These are phyloP conservation scores for Candida schatavii DNA, from an alignment of 805 yeast genomes.

Conservation along the genomic window DNA sequence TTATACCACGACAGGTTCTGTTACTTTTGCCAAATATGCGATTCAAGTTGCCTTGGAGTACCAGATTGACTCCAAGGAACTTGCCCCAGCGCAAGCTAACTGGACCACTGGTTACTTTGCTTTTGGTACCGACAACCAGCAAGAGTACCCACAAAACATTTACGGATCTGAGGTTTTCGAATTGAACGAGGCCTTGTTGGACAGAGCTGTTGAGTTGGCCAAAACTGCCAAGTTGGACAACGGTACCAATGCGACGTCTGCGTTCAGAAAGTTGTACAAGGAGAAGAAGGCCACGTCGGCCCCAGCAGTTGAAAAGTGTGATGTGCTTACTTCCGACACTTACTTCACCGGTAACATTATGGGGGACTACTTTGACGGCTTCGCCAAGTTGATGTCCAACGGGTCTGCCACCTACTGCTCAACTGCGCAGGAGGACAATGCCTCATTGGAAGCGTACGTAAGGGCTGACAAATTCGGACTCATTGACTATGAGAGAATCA, in stretches of 20 bases:
- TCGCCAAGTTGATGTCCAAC: slow-evolving; percentile 50
- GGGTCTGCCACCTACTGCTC: slow-evolving; percentile 58
- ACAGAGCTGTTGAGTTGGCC: slow-evolving; percentile 56
- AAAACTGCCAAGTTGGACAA: slow-evolving; percentile 38
- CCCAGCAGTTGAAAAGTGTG: slow-evolving; percentile 53
- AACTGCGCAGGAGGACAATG: slow-evolving; percentile 68
- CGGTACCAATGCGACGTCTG: slow-evolving; percentile 44
- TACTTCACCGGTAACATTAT: slow-evolving; percentile 56
- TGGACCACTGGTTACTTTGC: slow-evolving; percentile 66
- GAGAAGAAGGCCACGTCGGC: slow-evolving; percentile 48
- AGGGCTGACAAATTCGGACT: slow-evolving; percentile 54
- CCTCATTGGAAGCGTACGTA: slow-evolving; percentile 55
- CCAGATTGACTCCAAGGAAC: slow-evolving; percentile 52
- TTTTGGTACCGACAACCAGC: slow-evolving; percentile 49
- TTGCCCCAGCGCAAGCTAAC: slow-evolving; percentile 28
- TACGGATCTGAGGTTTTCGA: slow-evolving; percentile 68
- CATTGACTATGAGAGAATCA: slow-evolving; percentile 55
- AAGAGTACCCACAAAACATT: slow-evolving; percentile 49
- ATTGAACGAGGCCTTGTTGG: slow-evolving; percentile 55
- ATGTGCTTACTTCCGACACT: slow-evolving; percentile 57
- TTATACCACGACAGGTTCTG: slow-evolving; percentile 56
- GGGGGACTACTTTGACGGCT: slow-evolving; percentile 48
- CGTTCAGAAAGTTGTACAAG: slow-evolving; percentile 47
- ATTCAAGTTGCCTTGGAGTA: slow-evolving; percentile 61
- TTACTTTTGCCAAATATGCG: slow-evolving; percentile 57